phyloP scores from a whole-genome alignment of 805 yeast genomes.

The Candida glaebosa region DNA sequence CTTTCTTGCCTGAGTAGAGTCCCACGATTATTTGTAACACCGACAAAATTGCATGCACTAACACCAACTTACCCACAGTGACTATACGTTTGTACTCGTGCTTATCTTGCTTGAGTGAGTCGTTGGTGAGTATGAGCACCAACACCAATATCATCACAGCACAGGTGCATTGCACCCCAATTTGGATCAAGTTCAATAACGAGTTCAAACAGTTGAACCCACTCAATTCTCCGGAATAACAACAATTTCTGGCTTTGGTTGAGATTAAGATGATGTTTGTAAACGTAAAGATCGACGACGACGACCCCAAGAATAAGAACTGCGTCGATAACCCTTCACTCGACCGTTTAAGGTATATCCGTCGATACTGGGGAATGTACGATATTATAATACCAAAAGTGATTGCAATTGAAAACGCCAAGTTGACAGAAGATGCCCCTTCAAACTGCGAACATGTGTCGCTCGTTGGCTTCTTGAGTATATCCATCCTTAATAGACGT shows the following conservation, averaged over 20 bases:
- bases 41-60: constrained; percentile 32
- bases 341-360: constrained; percentile 53
- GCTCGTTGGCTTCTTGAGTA: neutral
- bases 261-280: constrained; percentile 65
- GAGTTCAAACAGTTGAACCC: constrained; percentile 62
- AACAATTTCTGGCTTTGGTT: constrained; percentile 60
- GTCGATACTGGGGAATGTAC: constrained; percentile 71
- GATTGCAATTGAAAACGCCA: constrained; percentile 48
- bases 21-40: constrained; percentile 33
- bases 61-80: constrained; percentile 38
- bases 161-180: constrained; percentile 58
- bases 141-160: constrained; percentile 55
- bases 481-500: neutral
- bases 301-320: constrained; percentile 65
- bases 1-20: constrained; percentile 18
- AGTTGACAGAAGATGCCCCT: constrained; percentile 49
- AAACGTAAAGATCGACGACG: constrained; percentile 65
- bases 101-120: constrained; percentile 45
- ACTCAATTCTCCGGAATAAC: constrained; percentile 41
- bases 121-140: constrained; percentile 46
- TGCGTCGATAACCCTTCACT: constrained; percentile 78
- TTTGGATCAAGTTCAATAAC: constrained; percentile 63
- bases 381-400: constrained; percentile 67
- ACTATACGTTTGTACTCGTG: constrained; percentile 41
- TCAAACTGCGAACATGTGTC: constrained; percentile 39